These are phyloP conservation scores for Alternaria infectoria DNA, from an alignment of 2,329 filamentous ascomycete genomes.

Conservation along the genomic window DNA sequence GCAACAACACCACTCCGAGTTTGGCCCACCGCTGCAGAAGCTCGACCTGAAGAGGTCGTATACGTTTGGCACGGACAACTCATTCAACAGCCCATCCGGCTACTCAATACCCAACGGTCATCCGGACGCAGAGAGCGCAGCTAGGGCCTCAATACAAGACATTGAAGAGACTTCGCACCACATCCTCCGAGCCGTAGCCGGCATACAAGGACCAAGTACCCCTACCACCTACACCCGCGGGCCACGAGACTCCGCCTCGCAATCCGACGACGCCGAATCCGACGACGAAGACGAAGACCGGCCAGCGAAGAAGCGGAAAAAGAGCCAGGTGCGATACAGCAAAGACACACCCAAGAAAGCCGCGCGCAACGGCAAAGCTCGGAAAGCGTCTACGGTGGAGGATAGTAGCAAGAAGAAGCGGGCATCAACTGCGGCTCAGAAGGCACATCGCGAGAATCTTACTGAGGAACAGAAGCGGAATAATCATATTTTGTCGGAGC, in stretches of 20 bases:
- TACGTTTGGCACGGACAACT: conserved; percentile 45
- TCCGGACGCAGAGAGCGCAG: conserved; percentile 32
- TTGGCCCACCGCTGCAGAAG: conserved; percentile 21
- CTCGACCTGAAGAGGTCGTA: conserved; percentile 38
- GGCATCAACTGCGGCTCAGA: conserved; percentile 30
- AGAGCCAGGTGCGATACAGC: conserved; percentile 17
- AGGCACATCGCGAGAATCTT: conserved; percentile 61
- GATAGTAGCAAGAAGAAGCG: conserved; percentile 36
- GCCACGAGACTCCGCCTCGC: conserved; percentile 25
- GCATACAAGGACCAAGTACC: conserved; percentile 10
- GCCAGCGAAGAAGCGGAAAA: conserved; percentile 35
- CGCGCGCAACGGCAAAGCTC: conserved; percentile 25
- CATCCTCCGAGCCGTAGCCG: conserved; percentile 13
- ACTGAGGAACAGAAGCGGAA: conserved; percentile 81
- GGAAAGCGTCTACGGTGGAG: conserved; percentile 28
- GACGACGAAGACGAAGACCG: conserved; percentile 28
- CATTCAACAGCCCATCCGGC: conserved; percentile 41
- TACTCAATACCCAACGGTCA: conserved; percentile 31
- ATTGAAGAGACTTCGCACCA: conserved; percentile 26
- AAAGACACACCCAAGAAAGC: conserved; percentile 29
- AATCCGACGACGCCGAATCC: conserved; percentile 31
- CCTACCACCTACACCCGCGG: conserved; percentile 11
- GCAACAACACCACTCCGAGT: conserved; percentile 27
- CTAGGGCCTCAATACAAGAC: conserved; percentile 32
- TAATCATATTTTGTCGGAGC: conserved; percentile 87